Conservation (phyloP, 2,329 filamentous ascomycete species). For the Arthrinium puccinioides region DNA sequence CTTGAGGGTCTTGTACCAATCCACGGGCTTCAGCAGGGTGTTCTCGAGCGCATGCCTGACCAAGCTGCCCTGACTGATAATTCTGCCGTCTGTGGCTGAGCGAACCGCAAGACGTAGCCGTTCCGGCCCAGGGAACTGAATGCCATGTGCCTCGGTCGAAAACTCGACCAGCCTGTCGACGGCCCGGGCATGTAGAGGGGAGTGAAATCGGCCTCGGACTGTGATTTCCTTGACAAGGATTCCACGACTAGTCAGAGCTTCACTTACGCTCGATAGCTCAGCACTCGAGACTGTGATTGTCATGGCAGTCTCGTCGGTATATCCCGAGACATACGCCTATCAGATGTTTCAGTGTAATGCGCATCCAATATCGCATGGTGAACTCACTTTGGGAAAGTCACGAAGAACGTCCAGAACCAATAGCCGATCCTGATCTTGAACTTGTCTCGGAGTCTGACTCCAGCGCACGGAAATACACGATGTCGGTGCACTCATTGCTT, state of each 20-base stretch:
- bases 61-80: not conserved
- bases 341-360: not conserved
- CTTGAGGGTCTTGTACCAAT: not conserved
- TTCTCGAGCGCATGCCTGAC: not conserved
- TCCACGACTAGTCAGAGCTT: not conserved
- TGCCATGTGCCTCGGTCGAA: not conserved
- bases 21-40: not conserved
- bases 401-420: not conserved
- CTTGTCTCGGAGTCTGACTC: constrained; percentile 2
- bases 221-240: constrained; percentile 4
- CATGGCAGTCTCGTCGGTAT: constrained; percentile 2
- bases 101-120: not conserved
- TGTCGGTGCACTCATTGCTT: constrained; percentile 1
- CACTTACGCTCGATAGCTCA: constrained; percentile 3
- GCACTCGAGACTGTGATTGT: constrained; percentile 5
- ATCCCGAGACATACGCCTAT: constrained; percentile 5
- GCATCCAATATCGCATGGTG: not conserved
- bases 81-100: not conserved
- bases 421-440: not conserved
- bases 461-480: constrained; percentile 6
- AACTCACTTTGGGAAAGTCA: not conserved
- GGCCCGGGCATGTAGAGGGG: not conserved
- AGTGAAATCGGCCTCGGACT: constrained; percentile 10
- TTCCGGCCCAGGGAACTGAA: not conserved
- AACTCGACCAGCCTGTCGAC: not conserved